Percentiles rank a stretch among this genome's conserved stretches.
These are phyloP conservation scores for Cyclocybe cylindracea DNA, from an alignment of 768 basidiomycete species.

Conservation along the genomic window DNA sequence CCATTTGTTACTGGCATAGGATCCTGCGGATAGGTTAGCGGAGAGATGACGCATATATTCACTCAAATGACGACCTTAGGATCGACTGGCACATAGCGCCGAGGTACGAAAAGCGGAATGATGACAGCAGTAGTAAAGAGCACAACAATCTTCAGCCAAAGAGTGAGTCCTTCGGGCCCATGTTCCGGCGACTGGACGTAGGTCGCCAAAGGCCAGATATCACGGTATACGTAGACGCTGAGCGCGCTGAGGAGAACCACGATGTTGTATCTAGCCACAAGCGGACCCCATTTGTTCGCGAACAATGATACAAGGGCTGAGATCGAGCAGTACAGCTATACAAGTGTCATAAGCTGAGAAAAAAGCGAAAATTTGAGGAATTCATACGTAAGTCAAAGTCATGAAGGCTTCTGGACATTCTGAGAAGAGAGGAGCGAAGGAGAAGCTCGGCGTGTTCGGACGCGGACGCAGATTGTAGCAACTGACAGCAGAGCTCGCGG, in stretches of 20 bases:
- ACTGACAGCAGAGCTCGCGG: neutral
- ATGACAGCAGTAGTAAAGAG: constrained; percentile 43
- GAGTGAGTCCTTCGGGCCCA: constrained; percentile 29
- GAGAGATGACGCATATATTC: neutral
- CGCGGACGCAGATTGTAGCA: neutral
- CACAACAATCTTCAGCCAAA: constrained; percentile 25
- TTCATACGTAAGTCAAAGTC: constrained; percentile 6
- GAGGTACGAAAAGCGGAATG: constrained; percentile 53
- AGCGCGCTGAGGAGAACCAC: constrained; percentile 38
- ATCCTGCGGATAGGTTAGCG: constrained; percentile 20
- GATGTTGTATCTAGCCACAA: constrained; percentile 3
- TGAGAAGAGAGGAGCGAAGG: neutral
- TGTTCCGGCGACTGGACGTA: constrained; percentile 42
- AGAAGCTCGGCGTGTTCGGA: neutral
- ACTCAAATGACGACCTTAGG: constrained; percentile 29
- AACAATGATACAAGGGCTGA: constrained; percentile 3
- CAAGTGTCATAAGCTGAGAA: neutral
- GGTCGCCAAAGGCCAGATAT: constrained; percentile 58
- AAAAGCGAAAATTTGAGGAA: neutral
- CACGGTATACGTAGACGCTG: constrained; percentile 49
- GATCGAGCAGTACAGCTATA: constrained; percentile 12
- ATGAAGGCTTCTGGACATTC: constrained; percentile 6
- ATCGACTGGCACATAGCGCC: constrained; percentile 54
- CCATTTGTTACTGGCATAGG: constrained; percentile 33
- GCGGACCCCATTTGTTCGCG: neutral